Percentiles rank a stretch among this genome's conserved stretches.
Evolutionary conservation across 192 early-diverging fungal species (phyloP).

Genomic region (Dissophora ornata): DNA sequence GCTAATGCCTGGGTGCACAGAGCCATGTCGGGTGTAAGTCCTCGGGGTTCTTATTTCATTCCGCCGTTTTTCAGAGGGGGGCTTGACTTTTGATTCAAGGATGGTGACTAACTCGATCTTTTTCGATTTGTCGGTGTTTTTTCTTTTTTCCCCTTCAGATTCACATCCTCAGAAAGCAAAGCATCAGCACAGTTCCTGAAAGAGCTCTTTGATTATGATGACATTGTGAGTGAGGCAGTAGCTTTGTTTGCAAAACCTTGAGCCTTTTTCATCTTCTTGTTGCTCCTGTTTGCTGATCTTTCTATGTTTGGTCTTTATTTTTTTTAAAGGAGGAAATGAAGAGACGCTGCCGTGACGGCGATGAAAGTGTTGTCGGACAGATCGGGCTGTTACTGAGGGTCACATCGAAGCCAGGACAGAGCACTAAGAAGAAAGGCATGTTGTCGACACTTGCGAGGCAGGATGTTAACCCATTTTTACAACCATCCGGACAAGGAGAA

Average conservation of each 20-base stretch:
- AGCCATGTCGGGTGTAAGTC: constrained; percentile 37
- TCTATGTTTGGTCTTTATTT: not conserved
- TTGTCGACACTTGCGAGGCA: not conserved
- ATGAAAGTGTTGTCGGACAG: constrained; percentile 12
- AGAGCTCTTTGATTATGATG: constrained; percentile 18
- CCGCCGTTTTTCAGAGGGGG: too few relatives aligned
- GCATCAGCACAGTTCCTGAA: constrained; percentile 10
- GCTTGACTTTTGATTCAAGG: too few relatives aligned
- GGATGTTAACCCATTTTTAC: constrained; percentile 44
- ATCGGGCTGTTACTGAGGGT: constrained; percentile 28
- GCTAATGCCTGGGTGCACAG: constrained; percentile 17
- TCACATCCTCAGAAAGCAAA: constrained; percentile 19
- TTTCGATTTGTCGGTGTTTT: too few relatives aligned
- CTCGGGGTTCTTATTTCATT: too few relatives aligned
- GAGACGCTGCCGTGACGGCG: not conserved
- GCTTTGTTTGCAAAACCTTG: too few relatives aligned
- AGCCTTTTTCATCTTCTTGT: too few relatives aligned
- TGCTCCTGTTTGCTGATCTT: too few relatives aligned
- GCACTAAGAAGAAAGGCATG: constrained; percentile 13
- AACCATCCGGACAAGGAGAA: not conserved
- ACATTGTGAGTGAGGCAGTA: constrained; percentile 39
- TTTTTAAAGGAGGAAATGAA: constrained; percentile 23
- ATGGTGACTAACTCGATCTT: too few relatives aligned
- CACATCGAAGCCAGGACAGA: not conserved
- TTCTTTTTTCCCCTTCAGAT: not conserved